Evolutionary conservation across 352 stramenopile genomes (phyloP).

Genomic region (Elongisporangium prolatum): DNA sequence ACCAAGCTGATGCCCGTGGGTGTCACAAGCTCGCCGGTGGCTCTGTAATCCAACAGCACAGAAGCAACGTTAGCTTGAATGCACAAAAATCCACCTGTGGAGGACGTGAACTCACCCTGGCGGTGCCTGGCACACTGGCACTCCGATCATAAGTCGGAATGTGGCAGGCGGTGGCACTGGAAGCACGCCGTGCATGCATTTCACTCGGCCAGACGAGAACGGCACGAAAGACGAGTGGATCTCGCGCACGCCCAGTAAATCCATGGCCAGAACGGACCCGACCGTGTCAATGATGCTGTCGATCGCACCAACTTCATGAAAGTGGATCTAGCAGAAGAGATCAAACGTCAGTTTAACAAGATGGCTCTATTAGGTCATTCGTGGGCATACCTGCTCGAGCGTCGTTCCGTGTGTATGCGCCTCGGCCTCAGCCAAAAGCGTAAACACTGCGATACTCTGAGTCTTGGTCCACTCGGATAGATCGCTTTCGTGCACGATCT

Average conservation of each 20-base stretch:
- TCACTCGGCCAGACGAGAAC: constrained; percentile 92
- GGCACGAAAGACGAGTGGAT: constrained; percentile 81
- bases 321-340: constrained; percentile 78
- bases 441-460: constrained; percentile 90
- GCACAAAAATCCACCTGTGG: constrained; percentile 2
- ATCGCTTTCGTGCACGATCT: constrained; percentile 73
- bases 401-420: constrained; percentile 91
- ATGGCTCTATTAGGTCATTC: background rate
- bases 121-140: constrained; percentile 91
- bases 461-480: constrained; percentile 88
- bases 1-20: constrained; percentile 95
- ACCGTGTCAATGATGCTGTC: constrained; percentile 98
- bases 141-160: constrained; percentile 91
- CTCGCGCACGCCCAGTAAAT: constrained; percentile 88
- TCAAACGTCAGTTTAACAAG: background rate
- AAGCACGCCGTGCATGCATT: constrained; percentile 94
- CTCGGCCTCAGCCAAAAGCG: constrained; percentile 90
- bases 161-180: constrained; percentile 94
- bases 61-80: background rate
- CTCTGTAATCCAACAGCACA: constrained; percentile 22
- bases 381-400: constrained; percentile 40
- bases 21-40: constrained; percentile 93
- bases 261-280: constrained; percentile 90
- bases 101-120: constrained; percentile 33
- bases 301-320: constrained; percentile 97